Evolutionary conservation across 345 rosid genomes (phyloP).

Genomic region (Eucalyptus cladocalyx): DNA sequence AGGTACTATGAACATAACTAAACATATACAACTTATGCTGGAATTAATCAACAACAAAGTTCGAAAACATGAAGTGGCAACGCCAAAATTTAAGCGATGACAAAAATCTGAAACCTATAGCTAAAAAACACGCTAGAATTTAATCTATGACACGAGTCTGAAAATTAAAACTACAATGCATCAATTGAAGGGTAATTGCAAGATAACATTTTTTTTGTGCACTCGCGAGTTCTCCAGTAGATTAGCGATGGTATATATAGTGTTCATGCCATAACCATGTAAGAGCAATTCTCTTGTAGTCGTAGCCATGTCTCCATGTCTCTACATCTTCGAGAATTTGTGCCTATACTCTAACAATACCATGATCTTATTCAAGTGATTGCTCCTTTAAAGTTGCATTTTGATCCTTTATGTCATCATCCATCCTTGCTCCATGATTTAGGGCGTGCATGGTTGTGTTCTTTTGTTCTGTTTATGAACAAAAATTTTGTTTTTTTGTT

Average conservation of each 20-base stretch:
- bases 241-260: not conserved
- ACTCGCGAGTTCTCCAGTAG: not conserved
- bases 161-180: too few species aligned
- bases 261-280: too few species aligned
- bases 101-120: too few species aligned
- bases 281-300: not conserved
- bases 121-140: too few species aligned
- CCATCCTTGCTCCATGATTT: not conserved
- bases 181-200: not conserved
- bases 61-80: not conserved
- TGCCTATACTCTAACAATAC: not conserved
- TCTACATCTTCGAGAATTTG: not conserved
- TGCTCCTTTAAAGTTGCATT: not conserved
- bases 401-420: not conserved
- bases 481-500: too few species aligned
- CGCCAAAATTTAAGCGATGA: fast-evolving
- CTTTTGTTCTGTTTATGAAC: too few species aligned
- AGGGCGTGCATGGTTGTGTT: too few species aligned
- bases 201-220: not conserved
- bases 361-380: not conserved
- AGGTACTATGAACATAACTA: too few species aligned
- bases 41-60: not conserved
- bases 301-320: not conserved
- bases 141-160: not conserved
- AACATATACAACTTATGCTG: too few species aligned